These are phyloP conservation scores for Magnusiomyces fungicola DNA, from an alignment of 1,139 yeast genomes.

Conservation along the genomic window DNA sequence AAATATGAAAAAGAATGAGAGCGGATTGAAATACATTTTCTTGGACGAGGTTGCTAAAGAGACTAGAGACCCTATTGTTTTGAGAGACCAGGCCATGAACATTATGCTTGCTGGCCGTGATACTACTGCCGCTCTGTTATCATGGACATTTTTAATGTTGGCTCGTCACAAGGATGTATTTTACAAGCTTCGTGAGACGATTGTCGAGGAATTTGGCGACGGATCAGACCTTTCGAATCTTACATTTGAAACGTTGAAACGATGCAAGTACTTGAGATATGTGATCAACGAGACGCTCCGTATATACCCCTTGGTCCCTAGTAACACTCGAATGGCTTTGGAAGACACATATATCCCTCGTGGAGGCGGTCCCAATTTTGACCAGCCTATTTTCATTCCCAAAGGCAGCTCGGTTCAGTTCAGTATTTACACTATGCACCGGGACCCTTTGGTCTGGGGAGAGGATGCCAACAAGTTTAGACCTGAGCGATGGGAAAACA, in stretches of 20 bases:
- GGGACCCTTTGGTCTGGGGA: slow-evolving; percentile 41
- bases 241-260: slow-evolving; percentile 43
- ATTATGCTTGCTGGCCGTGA: slow-evolving; percentile 48
- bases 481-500: slow-evolving; percentile 46
- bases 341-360: slow-evolving; percentile 39
- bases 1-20: slow-evolving; percentile 23
- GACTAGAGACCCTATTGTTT: slow-evolving; percentile 40
- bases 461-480: slow-evolving; percentile 42
- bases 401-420: slow-evolving; percentile 44
- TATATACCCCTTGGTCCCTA: slow-evolving; percentile 26
- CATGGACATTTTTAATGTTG: slow-evolving; percentile 40
- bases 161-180: slow-evolving; percentile 38
- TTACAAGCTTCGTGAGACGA: slow-evolving; percentile 35
- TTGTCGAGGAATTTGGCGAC: slow-evolving; percentile 20
- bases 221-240: slow-evolving; percentile 12
- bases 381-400: slow-evolving; percentile 39
- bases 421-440: slow-evolving; percentile 41
- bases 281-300: slow-evolving; percentile 26
- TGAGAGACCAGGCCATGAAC: slow-evolving; percentile 45
- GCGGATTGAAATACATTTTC: slow-evolving; percentile 33
- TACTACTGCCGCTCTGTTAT: slow-evolving; percentile 45
- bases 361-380: slow-evolving; percentile 43
- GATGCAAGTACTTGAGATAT: slow-evolving; percentile 26
- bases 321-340: slow-evolving; percentile 23
- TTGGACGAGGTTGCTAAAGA: slow-evolving; percentile 44